Conservation (phyloP, 192 early-diverging fungal species). For the Oehlia diaphana region DNA sequence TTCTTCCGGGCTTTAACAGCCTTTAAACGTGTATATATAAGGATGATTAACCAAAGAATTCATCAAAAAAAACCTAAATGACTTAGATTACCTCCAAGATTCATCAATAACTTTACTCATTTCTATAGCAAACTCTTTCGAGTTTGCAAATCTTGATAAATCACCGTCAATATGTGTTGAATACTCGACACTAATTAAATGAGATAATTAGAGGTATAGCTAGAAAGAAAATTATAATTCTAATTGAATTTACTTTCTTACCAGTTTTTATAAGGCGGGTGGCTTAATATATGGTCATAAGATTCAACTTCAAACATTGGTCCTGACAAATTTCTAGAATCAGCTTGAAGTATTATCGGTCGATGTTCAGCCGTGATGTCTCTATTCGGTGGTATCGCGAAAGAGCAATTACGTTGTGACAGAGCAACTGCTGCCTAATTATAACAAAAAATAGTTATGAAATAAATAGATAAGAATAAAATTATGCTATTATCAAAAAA, state of each 20-base stretch:
- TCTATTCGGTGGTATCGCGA: slow-evolving; percentile 64
- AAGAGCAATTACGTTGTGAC: slow-evolving; percentile 84
- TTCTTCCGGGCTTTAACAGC: slow-evolving; percentile 67
- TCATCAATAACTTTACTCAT: slow-evolving; percentile 73
- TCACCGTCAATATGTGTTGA: slow-evolving; percentile 88
- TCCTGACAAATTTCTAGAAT: slow-evolving; percentile 68
- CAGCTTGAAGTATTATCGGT: slow-evolving; percentile 80
- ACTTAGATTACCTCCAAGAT: slow-evolving; percentile 56
- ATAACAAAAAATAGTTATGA: background rate
- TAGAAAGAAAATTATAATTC: background rate
- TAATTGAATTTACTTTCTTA: background rate
- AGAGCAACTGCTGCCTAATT: slow-evolving; percentile 73
- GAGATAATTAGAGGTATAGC: background rate
- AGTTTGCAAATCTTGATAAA: slow-evolving; percentile 75
- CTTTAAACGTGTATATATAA: slow-evolving; percentile 39
- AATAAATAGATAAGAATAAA: slow-evolving; percentile 1
- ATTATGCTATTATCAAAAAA: background rate
- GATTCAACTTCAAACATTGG: slow-evolving; percentile 69
- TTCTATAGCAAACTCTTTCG: slow-evolving; percentile 72
- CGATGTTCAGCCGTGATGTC: slow-evolving; percentile 74
- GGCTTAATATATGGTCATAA: slow-evolving; percentile 88
- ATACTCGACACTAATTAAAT: slow-evolving; percentile 57
- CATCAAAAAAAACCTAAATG: background rate
- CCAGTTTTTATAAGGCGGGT: slow-evolving; percentile 95
- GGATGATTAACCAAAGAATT: background rate